Evolutionary conservation across 2,329 filamentous ascomycete species (phyloP).

Genomic region (Pleurostoma richardsiae): DNA sequence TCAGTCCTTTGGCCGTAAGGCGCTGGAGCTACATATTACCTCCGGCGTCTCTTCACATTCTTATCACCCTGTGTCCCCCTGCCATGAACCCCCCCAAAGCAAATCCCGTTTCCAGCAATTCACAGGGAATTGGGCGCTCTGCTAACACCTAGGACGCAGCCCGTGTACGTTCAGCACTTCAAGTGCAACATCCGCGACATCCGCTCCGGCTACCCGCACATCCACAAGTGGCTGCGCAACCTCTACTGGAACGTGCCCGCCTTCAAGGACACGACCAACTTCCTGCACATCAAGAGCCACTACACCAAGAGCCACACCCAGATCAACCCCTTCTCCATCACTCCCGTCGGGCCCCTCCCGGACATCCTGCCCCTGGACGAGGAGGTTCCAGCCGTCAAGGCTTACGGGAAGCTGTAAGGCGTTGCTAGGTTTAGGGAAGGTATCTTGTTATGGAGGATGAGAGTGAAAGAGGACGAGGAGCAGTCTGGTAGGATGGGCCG

Average conservation of each 20-base stretch:
- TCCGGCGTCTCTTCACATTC: neutral
- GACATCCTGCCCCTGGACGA: slow-evolving; percentile 73
- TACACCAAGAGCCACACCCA: slow-evolving; percentile 58
- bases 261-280: slow-evolving; percentile 80
- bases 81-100: neutral
- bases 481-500: too few relatives aligned
- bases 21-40: too few relatives aligned
- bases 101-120: neutral
- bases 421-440: too few relatives aligned
- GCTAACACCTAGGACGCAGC: slow-evolving; percentile 18
- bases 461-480: too few relatives aligned
- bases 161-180: slow-evolving; percentile 83
- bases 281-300: slow-evolving; percentile 89
- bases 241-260: slow-evolving; percentile 80
- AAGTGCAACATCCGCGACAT: slow-evolving; percentile 85
- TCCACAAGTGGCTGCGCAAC: slow-evolving; percentile 77
- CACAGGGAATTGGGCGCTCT: too few relatives aligned
- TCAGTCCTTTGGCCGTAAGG: too few relatives aligned
- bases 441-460: too few relatives aligned
- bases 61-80: neutral
- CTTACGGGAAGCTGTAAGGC: slow-evolving; percentile 5
- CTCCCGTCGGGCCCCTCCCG: slow-evolving; percentile 78
- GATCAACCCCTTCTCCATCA: slow-evolving; percentile 69
- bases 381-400: slow-evolving; percentile 61
- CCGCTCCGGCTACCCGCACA: slow-evolving; percentile 71